A percentile compares a stretch with the other conserved stretches of the same genome.
These are phyloP conservation scores for Yamadazyma philogaea DNA, from an alignment of 805 yeast species.

Conservation along the genomic window DNA sequence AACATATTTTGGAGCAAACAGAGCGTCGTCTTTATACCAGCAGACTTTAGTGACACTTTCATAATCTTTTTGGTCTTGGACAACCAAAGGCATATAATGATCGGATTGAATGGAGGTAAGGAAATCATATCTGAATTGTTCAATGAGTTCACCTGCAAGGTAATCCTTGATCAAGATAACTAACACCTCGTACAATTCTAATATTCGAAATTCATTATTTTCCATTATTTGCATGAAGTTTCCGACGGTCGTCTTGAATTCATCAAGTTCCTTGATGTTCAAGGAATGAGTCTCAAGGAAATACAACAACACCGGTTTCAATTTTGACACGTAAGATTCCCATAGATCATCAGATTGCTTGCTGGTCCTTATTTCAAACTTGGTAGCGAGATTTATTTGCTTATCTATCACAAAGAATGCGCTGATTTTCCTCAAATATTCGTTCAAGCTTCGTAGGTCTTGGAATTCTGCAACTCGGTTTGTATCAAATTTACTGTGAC, in stretches of 20 bases:
- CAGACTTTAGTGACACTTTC: slow-evolving; percentile 60
- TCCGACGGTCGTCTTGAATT: slow-evolving; percentile 63
- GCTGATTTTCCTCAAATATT: slow-evolving; percentile 57
- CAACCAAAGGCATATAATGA: slow-evolving; percentile 83
- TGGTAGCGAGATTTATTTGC: slow-evolving; percentile 59
- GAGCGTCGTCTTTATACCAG: slow-evolving; percentile 62
- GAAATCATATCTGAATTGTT: slow-evolving; percentile 60
- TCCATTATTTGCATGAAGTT: slow-evolving; percentile 74
- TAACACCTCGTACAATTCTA: slow-evolving; percentile 60
- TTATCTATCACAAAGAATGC: slow-evolving; percentile 81
- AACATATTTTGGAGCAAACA: slow-evolving; percentile 40
- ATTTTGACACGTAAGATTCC: slow-evolving; percentile 60
- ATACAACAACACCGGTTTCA: slow-evolving; percentile 55
- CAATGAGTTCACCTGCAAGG: slow-evolving; percentile 54
- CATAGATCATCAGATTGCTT: slow-evolving; percentile 69
- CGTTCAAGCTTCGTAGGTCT: slow-evolving; percentile 41
- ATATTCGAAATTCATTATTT: slow-evolving; percentile 59
- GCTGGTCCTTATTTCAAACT: slow-evolving; percentile 58
- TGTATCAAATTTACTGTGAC: slow-evolving; percentile 11
- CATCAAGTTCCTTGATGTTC: slow-evolving; percentile 44
- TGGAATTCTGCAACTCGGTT: slow-evolving; percentile 24
- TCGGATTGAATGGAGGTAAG: slow-evolving; percentile 64
- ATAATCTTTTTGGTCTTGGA: slow-evolving; percentile 57
- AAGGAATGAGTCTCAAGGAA: slow-evolving; percentile 41
- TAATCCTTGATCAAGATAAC: slow-evolving; percentile 53